phyloP scores from a whole-genome alignment of 2,329 filamentous ascomycete genomes.

The Cadophora sp. region DNA sequence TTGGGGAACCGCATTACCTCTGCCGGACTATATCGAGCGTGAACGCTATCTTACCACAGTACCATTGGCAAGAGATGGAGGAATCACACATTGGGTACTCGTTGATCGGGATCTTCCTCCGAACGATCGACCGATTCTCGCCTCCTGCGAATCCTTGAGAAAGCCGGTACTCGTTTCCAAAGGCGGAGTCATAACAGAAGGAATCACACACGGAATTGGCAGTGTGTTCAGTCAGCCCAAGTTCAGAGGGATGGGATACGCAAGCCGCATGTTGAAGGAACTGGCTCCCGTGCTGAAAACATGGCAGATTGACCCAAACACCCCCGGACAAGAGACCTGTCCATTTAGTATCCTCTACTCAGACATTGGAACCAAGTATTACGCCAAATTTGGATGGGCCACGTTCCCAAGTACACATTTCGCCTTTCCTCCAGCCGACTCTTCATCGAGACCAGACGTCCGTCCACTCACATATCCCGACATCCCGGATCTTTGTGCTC shows the following conservation, averaged over 20 bases:
- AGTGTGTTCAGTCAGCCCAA: slow-evolving; percentile 78
- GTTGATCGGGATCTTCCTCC: slow-evolving; percentile 52
- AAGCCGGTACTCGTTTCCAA: slow-evolving; percentile 61
- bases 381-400: slow-evolving; percentile 78
- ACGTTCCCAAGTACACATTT: slow-evolving; percentile 76
- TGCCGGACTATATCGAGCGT: slow-evolving; percentile 63
- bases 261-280: slow-evolving; percentile 75
- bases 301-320: slow-evolving; percentile 55
- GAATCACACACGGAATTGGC: slow-evolving; percentile 74
- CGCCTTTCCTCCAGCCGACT: slow-evolving; percentile 53
- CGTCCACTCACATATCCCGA: slow-evolving; percentile 62
- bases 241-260: slow-evolving; percentile 77
- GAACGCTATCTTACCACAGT: slow-evolving; percentile 64
- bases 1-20: slow-evolving; percentile 65
- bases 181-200: slow-evolving; percentile 55
- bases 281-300: slow-evolving; percentile 60
- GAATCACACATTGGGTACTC: slow-evolving; percentile 67
- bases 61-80: slow-evolving; percentile 63
- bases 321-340: slow-evolving; percentile 46
- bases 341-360: slow-evolving; percentile 84
- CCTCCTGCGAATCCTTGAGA: slow-evolving; percentile 68
- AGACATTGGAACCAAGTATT: slow-evolving; percentile 85
- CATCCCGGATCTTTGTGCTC: slow-evolving; percentile 64
- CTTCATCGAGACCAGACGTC: slow-evolving; percentile 36
- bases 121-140: slow-evolving; percentile 59